Evolutionary conservation across 164 flowering plant genomes (phyloP).

Genomic region (Magnolia kwangsiensis): DNA sequence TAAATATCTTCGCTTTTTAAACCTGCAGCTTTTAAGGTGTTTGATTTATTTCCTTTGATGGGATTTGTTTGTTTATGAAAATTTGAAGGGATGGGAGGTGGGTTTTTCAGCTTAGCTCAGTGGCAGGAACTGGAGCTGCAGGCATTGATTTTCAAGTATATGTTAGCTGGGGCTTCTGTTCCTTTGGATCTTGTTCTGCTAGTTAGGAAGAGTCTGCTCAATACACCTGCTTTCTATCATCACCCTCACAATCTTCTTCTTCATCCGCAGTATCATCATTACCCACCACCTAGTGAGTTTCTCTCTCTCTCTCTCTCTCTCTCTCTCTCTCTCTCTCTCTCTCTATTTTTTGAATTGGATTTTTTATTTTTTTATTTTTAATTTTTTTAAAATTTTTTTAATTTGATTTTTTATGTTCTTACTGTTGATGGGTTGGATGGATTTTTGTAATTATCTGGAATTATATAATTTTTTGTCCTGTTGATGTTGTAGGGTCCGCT

Average conservation of each 20-base stretch:
- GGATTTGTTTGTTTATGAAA: constrained; percentile 5
- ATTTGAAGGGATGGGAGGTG: constrained; percentile 1
- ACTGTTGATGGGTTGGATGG: too few relatives aligned
- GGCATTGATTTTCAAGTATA: constrained; percentile 78
- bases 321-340: too few relatives aligned
- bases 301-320: too few relatives aligned
- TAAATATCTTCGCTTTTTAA: constrained; percentile 11
- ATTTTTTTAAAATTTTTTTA: too few relatives aligned
- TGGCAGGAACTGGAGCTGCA: constrained; percentile 95
- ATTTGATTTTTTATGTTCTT: background rate
- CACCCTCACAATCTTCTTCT: constrained; percentile 15
- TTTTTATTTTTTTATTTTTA: too few relatives aligned
- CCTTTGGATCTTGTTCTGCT: constrained; percentile 76
- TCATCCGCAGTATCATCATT: constrained; percentile 6
- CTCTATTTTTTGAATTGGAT: background rate
- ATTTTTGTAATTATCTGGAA: too few relatives aligned
- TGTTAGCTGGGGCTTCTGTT: constrained; percentile 74
- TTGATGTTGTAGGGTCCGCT: background rate
- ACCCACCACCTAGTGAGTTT: constrained; percentile 55
- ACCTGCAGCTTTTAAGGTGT: background rate
- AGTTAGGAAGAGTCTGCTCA: constrained; percentile 56
- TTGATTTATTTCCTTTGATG: constrained; percentile 5
- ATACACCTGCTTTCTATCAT: constrained; percentile 2
- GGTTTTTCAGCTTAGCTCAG: constrained; percentile 37
- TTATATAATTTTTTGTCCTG: background rate